Evolutionary conservation across 352 stramenopile species (phyloP), one percentile per base, ranked within the genome.

Genomic region (Phytophthora citricola): DNA sequence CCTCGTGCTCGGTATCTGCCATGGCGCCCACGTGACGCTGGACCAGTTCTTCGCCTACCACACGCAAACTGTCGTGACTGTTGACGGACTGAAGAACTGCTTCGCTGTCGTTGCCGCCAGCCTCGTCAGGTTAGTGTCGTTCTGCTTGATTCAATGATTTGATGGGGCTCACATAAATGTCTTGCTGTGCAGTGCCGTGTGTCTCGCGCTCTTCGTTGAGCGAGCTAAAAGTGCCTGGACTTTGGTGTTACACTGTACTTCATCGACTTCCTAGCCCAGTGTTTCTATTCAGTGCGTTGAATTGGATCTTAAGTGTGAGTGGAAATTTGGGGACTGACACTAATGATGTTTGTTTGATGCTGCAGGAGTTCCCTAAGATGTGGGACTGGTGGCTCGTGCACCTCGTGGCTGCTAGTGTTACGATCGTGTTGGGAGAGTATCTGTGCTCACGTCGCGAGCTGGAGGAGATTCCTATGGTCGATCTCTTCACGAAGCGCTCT

Each of bases 161-260:
- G 24, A 46, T 55, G n/a, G n/a, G 8, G 1, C 54, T 68, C 29
- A 51, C 34, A 51, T 20, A 24, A 11, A 6, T 44, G 2, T 71
- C 27, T 34, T 34, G 46, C 55, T 45, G 2, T 64, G 38, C 48
- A 89, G 87, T 62, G 87, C 90, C 14, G 76, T 93, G 14, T 87
- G 76, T 26, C 78, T 97, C 39, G 81, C 74, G 38, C 36, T 95
- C 20, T 93, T 97, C 44, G 87, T 97, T 29, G 90, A 97, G 71
- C 84, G 90, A 22, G 87, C 90, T 39, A 97, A 97, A 97, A 97
- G 65, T 97, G 90, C 49, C 78, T 97, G 53, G 90, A 97, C 72
- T 97, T 97, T 83, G 90, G 89, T 48, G 81, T 95, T 36, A 96
- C 90, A 54, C 85, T 94, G 40, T 95, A 94, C 71, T 92, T 96